Evolutionary conservation across 352 stramenopile genomes (phyloP).

Genomic region (Globisporangium emineosum): DNA sequence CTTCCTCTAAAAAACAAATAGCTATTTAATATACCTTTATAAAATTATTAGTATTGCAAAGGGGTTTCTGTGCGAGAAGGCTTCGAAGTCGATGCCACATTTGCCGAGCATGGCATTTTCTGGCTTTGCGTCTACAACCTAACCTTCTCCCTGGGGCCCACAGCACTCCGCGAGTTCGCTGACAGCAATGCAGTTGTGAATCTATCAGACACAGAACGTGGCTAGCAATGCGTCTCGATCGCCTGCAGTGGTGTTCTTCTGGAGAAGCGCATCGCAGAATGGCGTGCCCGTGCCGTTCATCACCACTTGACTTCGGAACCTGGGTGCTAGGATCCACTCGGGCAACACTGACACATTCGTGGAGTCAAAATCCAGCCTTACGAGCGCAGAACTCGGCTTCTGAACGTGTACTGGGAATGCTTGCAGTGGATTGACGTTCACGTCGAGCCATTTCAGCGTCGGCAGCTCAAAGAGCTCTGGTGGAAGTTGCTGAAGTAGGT

Average conservation of each 20-base stretch:
- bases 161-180: too few species aligned
- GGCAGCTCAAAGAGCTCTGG: constrained; percentile 6
- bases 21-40: too few species aligned
- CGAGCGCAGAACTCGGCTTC: neutral
- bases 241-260: neutral
- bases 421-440: neutral
- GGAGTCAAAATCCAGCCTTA: neutral
- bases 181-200: too few species aligned
- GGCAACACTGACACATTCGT: constrained; percentile 5
- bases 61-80: too few species aligned
- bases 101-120: too few species aligned
- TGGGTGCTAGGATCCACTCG: constrained; percentile 4
- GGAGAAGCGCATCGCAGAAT: neutral
- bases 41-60: too few species aligned
- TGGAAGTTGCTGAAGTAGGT: constrained; percentile 1
- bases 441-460: constrained; percentile 6
- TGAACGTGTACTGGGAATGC: neutral
- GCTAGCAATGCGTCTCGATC: neutral
- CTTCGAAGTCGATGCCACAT: too few species aligned
- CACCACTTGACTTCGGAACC: neutral
- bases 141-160: too few species aligned
- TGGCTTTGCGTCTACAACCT: too few species aligned
- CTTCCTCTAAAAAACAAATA: too few species aligned
- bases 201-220: too few species aligned
- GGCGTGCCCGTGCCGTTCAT: neutral